A percentile compares a stretch with the other conserved stretches of the same genome.
phyloP scores from a whole-genome alignment of 1,284 basidiomycete genomes.

The Blastosporella zonata region DNA sequence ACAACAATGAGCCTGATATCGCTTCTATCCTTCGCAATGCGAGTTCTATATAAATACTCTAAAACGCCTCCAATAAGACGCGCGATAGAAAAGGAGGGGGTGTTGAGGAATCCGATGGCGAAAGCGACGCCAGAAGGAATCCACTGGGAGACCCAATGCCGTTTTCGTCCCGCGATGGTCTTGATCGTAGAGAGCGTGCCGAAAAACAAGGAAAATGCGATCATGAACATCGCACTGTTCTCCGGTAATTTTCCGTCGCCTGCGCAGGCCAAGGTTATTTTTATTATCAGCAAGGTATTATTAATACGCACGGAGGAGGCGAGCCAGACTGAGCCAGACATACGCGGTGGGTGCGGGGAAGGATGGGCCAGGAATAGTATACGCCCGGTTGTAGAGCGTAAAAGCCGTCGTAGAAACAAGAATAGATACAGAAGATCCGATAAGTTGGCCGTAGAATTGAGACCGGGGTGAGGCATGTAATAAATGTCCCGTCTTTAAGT shows the following conservation, averaged over 20 bases:
- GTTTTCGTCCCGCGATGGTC: slow-evolving; percentile 49
- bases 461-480: slow-evolving; percentile 84
- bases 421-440: slow-evolving; percentile 86
- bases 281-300: background rate
- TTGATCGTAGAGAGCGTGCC: slow-evolving; percentile 68
- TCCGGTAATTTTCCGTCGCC: slow-evolving; percentile 82
- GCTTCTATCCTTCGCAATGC: slow-evolving; percentile 43
- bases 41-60: slow-evolving; percentile 66
- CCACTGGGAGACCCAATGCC: slow-evolving; percentile 58
- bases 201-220: slow-evolving; percentile 71
- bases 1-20: slow-evolving; percentile 83
- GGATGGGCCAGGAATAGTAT: slow-evolving; percentile 83
- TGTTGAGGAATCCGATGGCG: slow-evolving; percentile 90
- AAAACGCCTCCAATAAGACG: slow-evolving; percentile 85
- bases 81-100: slow-evolving; percentile 92
- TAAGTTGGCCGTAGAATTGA: slow-evolving; percentile 86
- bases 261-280: slow-evolving; percentile 27
- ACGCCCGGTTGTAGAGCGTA: slow-evolving; percentile 83
- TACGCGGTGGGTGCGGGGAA: slow-evolving; percentile 95
- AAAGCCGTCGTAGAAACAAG: slow-evolving; percentile 88
- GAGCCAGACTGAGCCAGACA: slow-evolving; percentile 88
- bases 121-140: slow-evolving; percentile 90
- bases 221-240: slow-evolving; percentile 80
- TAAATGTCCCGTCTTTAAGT: slow-evolving; percentile 93
- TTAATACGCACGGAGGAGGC: slow-evolving; percentile 70